phyloP scores from a whole-genome alignment of 306 rosid genomes.

The Rosa chinensis region DNA sequence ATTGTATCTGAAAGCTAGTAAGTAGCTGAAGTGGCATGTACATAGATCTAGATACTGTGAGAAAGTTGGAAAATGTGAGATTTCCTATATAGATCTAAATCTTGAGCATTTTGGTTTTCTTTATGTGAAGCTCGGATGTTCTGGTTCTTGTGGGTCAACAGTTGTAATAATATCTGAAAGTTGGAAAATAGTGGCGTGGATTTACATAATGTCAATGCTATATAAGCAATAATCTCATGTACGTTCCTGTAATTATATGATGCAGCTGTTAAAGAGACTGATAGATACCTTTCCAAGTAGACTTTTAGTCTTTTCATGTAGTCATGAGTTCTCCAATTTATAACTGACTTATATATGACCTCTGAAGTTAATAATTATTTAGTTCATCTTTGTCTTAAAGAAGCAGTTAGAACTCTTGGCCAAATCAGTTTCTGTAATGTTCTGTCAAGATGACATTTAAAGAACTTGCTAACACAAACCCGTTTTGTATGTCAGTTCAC shows the following conservation, averaged over 20 bases:
- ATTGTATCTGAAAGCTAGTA: background rate
- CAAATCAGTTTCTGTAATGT: background rate
- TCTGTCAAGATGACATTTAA: background rate
- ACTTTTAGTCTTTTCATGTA: background rate
- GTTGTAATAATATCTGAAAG: background rate
- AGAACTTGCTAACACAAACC: slow-evolving; percentile 2
- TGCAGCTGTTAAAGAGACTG: background rate
- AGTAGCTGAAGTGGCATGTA: background rate
- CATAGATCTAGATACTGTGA: background rate
- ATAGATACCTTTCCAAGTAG: background rate
- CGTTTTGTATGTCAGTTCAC: slow-evolving; percentile 41
- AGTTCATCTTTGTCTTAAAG: background rate
- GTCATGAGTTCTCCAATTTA: background rate
- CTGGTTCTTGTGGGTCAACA: background rate
- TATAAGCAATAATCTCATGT: background rate
- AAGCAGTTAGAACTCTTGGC: background rate
- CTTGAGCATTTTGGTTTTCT: background rate
- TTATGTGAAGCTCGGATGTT: background rate
- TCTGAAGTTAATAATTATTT: background rate
- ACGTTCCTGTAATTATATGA: background rate
- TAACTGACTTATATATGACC: background rate
- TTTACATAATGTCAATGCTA: background rate
- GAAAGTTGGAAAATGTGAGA: background rate
- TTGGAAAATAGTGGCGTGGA: background rate
- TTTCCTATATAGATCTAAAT: background rate